phyloP scores from a whole-genome alignment of 164 flowering plant genomes.

The Piper betle region DNA sequence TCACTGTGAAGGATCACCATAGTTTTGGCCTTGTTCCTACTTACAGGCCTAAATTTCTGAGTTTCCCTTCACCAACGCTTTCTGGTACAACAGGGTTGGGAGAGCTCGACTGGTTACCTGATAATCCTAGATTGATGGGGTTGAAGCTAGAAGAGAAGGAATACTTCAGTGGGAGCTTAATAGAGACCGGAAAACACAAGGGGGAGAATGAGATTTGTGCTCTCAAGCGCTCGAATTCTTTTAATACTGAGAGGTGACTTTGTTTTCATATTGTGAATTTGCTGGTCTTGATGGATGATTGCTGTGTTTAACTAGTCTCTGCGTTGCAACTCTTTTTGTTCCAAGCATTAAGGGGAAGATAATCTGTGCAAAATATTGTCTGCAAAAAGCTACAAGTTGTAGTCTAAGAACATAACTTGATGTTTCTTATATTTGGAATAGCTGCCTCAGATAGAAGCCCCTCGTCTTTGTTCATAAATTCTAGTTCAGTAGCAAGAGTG shows the following conservation, averaged over 20 bases:
- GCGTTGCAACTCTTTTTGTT: background rate
- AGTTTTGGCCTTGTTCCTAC: conserved; percentile 72
- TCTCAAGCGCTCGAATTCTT: conserved; percentile 80
- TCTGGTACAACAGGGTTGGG: conserved; percentile 62
- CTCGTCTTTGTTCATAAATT: too few species aligned
- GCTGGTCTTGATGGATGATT: background rate
- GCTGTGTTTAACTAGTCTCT: background rate
- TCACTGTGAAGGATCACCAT: conserved; percentile 73
- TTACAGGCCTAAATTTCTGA: conserved; percentile 58
- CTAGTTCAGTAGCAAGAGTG: too few species aligned
- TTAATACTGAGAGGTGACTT: conserved; percentile 72
- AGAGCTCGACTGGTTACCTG: conserved; percentile 58
- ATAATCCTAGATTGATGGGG: conserved; percentile 56
- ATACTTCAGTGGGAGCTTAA: conserved; percentile 85
- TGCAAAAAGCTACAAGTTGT: background rate
- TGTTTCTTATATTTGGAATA: too few species aligned
- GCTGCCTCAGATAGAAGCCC: too few species aligned
- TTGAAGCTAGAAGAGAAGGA: conserved; percentile 77
- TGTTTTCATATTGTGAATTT: background rate
- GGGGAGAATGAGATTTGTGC: conserved; percentile 32
- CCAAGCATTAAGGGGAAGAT: background rate
- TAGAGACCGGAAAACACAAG: conserved; percentile 52
- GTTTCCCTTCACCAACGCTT: conserved; percentile 59
- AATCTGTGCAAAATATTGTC: background rate
- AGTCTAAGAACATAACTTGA: background rate